Evolutionary conservation across 2,329 filamentous ascomycete species (phyloP), one percentile per base, ranked within the genome.

Genomic region (Botrytis paeoniae): DNA sequence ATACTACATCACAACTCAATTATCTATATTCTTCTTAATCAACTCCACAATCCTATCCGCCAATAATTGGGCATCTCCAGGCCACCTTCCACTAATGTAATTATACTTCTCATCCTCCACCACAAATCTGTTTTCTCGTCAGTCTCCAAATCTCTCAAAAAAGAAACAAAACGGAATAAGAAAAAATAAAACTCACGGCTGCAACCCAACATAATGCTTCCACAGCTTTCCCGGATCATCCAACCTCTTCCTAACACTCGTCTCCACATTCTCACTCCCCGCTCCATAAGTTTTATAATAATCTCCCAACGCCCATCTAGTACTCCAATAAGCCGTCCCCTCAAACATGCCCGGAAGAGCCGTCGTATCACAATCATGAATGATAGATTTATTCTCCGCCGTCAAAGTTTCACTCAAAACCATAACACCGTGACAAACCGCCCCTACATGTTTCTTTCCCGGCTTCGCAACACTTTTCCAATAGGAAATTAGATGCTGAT

Each of bases 211-310:
- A 72, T 83, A 86, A 69, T 78, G 82, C 76, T 84, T 85, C 75
- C 84, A 87, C 74, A 87, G 85, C 16, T 74, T 79, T 3, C 80
- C 75, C 1, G 83, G 82, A 71, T 83, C 77, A 63, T 82, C 82
- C 35, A 87, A 79, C 2, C 76, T 80, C 74, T 84, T 85, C 35
- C 81, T 78, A 76, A 86, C 85, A 60, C 83, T 82, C 9, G 81
- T 80, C 75, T 88, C 84, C 5, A 86, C 85, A 73, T 85, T 82
- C 48, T 85, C 84, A 73, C 84, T 86, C 0, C 85, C 83, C 4
- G 83, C 83, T 1, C 86, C 86, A 72, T 86, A 88, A 3, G 86
- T 87, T 82, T 88, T 88, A 78, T 87, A 88, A 75, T 88, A 88
- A 72, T 88, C 86, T 4, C 86, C 86, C 20, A 88, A 77, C 60